Evolutionary conservation across 2,329 filamentous ascomycete species (phyloP).

Genomic region (Arthroderma sp.): DNA sequence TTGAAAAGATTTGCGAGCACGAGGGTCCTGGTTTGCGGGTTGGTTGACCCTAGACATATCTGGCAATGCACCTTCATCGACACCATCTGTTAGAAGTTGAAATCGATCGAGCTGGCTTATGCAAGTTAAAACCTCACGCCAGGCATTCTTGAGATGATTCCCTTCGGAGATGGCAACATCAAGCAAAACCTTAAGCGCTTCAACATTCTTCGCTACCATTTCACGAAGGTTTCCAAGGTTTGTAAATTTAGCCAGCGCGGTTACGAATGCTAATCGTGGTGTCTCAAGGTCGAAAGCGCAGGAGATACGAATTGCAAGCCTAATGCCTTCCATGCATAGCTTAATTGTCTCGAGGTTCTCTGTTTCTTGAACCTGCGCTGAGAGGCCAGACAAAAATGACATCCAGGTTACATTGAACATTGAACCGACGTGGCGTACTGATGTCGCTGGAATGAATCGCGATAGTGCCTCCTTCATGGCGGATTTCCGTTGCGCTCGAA

Average conservation of each 20-base stretch:
- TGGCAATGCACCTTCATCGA: slow-evolving; percentile 82
- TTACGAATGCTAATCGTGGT: slow-evolving; percentile 89
- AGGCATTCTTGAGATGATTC: slow-evolving; percentile 75
- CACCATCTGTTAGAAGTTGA: slow-evolving; percentile 85
- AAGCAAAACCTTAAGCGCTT: slow-evolving; percentile 79
- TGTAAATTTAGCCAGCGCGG: slow-evolving; percentile 80
- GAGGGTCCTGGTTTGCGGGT: slow-evolving; percentile 38
- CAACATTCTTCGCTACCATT: slow-evolving; percentile 91
- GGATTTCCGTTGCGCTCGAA: slow-evolving; percentile 76
- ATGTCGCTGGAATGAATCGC: slow-evolving; percentile 82
- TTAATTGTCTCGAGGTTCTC: slow-evolving; percentile 87
- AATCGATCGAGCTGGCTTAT: slow-evolving; percentile 92
- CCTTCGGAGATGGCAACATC: slow-evolving; percentile 90
- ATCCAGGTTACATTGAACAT: slow-evolving; percentile 99
- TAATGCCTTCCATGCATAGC: slow-evolving; percentile 89
- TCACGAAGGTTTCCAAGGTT: slow-evolving; percentile 92
- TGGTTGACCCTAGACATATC: slow-evolving; percentile 66
- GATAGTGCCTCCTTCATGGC: slow-evolving; percentile 53
- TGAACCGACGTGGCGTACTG: slow-evolving; percentile 84
- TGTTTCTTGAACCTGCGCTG: slow-evolving; percentile 82
- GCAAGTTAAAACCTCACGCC: slow-evolving; percentile 89
- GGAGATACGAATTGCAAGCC: slow-evolving; percentile 80
- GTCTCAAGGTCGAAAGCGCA: slow-evolving; percentile 88
- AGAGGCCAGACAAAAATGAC: slow-evolving; percentile 92
- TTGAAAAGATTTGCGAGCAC: slow-evolving; percentile 56